Conservation (phyloP, 176 grass and related monocot genomes). For the Bromus sterilis region DNA sequence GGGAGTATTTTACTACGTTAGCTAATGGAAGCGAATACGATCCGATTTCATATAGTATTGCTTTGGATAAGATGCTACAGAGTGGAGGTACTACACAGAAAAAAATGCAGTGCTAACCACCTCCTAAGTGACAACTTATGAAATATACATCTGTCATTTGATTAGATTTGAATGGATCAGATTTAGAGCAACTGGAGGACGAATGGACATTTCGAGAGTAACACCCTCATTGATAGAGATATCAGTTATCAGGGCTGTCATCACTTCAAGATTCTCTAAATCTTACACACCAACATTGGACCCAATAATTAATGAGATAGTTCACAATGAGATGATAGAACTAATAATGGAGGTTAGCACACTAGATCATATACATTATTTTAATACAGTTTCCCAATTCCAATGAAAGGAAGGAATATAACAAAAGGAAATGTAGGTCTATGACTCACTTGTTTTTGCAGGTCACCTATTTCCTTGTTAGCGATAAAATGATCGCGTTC, state of each 20-base stretch:
- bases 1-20: not conserved
- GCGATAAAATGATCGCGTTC: constrained; percentile 72
- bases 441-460: constrained; percentile 81
- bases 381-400: not conserved
- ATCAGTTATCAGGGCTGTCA: not conserved
- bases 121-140: not conserved
- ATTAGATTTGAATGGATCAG: not conserved
- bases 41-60: not conserved
- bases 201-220: not conserved
- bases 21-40: not conserved
- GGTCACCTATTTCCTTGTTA: constrained; percentile 75
- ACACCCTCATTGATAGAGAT: not conserved
- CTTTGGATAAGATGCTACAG: not conserved
- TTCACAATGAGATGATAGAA: not conserved
- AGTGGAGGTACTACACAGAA: not conserved
- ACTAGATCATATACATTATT: not conserved
- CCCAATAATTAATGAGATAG: not conserved
- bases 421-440: not conserved
- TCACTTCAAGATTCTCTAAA: not conserved
- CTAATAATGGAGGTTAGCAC: not conserved
- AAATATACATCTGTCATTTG: not conserved
- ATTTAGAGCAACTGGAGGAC: not conserved
- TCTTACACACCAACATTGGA: not conserved
- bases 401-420: not conserved
- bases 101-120: not conserved